Evolutionary conservation across 805 yeast species (phyloP), one percentile per base, ranked within the genome.

Genomic region (Yamadazyma laniorum): DNA sequence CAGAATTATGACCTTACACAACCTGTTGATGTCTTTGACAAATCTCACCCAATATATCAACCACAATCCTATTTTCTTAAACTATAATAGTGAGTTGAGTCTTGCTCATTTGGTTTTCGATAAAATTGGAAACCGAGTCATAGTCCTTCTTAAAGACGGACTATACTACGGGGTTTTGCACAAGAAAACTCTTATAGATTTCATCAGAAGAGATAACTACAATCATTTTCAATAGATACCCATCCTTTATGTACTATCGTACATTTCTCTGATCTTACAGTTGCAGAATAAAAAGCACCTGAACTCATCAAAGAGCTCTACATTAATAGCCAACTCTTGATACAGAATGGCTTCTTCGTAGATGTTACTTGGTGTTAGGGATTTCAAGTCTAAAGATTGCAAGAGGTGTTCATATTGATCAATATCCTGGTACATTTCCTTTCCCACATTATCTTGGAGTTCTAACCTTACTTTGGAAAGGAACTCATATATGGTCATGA

Each of bases 71-170:
- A 60, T 77, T 6, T 66, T 67, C 31, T 47, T 77, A 28, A 76
- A 74, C 38, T 48, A 71, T 25, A 61, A 67, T 35, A 65, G 78
- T 13, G 77, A 77, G 8, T 49, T 77, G 19, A 61, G 76, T 6
- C 57, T 77, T 43, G 79, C 76, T 3, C 74, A 75, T 39, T 57
- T 68, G 51, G 58, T 77, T 16, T 77, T 77, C 51, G 70, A 74
- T 30, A 69, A 72, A 46, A 56, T 77, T 23, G 82, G 82, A 1
- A 69, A 65, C 25, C 52, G 81, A 29, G 74, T 75, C 2, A 67
- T 75, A 38, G 70, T 75, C 1, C 52, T 70, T 18, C 46, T 64
- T 11, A 64, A 64, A 34, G 62, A 70, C 21, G 81, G 80, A 9
- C 53, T 59, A 37, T 76, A 66, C 49, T 64, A 65, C 39, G 81